Evolutionary conservation across 805 yeast species (phyloP), one percentile per base, ranked within the genome.

Genomic region (Lachancea dasiensis): DNA sequence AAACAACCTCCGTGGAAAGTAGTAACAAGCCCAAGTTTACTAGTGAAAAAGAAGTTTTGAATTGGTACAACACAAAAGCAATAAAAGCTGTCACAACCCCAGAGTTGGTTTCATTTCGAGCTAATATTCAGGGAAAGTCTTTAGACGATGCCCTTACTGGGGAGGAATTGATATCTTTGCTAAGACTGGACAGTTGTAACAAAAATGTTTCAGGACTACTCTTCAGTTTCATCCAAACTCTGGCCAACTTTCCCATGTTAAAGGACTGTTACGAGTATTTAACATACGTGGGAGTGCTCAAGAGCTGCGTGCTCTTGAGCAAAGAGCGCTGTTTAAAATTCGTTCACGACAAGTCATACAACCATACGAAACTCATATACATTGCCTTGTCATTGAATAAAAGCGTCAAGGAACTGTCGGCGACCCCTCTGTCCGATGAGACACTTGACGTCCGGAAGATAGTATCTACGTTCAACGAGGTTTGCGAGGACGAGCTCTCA

Each of bases 231-330:
- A 52, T 75, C 11, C 54, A 58, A 21, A 64, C 66, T 4, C 38
- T 81, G 20, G 68, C 76, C 1, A 60, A 61, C 19, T 73, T 70
- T 47, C 85, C 85, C 0, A 65, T 75, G 37, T 40, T 75, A 6
- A 54, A 60, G 16, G 64, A 63, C 13, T 45, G 53, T 21, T 52
- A 49, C 4, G 54, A 52, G 8, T 47, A 60, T 3, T 51, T 74
- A 6, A 57, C 64, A 1, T 60, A 61, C 3, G 58, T 63, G 3
- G 70, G 69, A 3, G 39, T 75, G 29, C 41, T 69, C 10, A 70
- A 76, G 44, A 65, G 70, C 0, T 39, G 75, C 4, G 52, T 69
- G 0, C 58, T 73, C 9, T 39, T 79, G 5, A 67, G 69, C 44
- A 55, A 59, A 10, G 73, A 73, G 2, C 60, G 75, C 29, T 67